A percentile compares a stretch with the other conserved stretches of the same genome.
Conservation (phyloP, 345 rosid species). For the Citrus mangshanensis region DNA sequence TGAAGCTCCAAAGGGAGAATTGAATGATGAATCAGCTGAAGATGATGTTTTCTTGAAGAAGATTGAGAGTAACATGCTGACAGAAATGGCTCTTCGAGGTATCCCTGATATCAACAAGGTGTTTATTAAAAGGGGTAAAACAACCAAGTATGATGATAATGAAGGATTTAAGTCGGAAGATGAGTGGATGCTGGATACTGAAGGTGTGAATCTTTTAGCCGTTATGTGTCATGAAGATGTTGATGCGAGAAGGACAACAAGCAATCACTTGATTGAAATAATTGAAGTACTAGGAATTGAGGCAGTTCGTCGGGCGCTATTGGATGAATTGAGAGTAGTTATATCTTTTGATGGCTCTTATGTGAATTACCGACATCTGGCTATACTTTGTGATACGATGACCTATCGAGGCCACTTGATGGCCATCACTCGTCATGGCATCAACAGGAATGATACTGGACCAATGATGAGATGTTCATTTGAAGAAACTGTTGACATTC, state of each 20-base stretch:
- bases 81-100: constrained; percentile 98
- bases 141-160: constrained; percentile 71
- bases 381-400: constrained; percentile 97
- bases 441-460: constrained; percentile 94
- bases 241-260: constrained; percentile 85
- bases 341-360: constrained; percentile 98
- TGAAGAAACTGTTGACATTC: constrained; percentile 98
- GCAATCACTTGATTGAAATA: constrained; percentile 94
- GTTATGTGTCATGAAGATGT: constrained; percentile 96
- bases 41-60: constrained; percentile 97
- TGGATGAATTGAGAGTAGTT: constrained; percentile 94
- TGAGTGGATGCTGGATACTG: constrained; percentile 99
- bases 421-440: constrained; percentile 99
- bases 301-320: constrained; percentile 89
- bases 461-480: constrained; percentile 98
- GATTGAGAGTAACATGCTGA: constrained; percentile 97
- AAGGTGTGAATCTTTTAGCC: constrained; percentile 96
- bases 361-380: constrained; percentile 95
- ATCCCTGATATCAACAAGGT: constrained; percentile 98
- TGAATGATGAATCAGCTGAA: constrained; percentile 88
- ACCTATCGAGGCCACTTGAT: constrained; percentile 97
- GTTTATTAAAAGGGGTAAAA: constrained; percentile 77
- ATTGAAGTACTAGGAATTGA: constrained; percentile 97
- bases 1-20: constrained; percentile 89
- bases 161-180: constrained; percentile 79